These are phyloP conservation scores for Anthostomella pinea DNA, from an alignment of 2,329 filamentous ascomycete species.

Conservation along the genomic window DNA sequence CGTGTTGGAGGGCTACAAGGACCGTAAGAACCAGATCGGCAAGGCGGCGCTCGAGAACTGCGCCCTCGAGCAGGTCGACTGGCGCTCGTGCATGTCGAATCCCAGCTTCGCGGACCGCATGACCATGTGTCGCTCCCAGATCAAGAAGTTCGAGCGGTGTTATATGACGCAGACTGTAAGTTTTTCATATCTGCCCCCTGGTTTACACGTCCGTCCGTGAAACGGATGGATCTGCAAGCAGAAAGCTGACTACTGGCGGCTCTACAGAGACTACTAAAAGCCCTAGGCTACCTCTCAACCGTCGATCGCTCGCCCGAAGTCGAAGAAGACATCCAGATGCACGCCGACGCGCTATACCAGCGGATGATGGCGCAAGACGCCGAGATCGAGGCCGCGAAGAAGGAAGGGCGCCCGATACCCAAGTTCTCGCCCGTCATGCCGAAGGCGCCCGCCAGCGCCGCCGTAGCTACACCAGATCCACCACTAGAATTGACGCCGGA, in stretches of 20 bases:
- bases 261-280: conserved; percentile 76
- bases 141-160: conserved; percentile 77
- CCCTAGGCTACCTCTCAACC: conserved; percentile 78
- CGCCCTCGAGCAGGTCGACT: conserved; percentile 77
- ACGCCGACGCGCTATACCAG: conserved; percentile 87
- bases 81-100: conserved; percentile 76
- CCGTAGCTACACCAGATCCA: not conserved
- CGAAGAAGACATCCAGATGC: conserved; percentile 91
- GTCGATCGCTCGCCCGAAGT: conserved; percentile 62
- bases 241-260: conserved; percentile 2
- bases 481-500: conserved; percentile 39
- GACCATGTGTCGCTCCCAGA: conserved; percentile 79
- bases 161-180: conserved; percentile 81
- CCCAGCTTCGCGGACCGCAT: conserved; percentile 67
- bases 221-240: conserved; percentile 1
- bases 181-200: conserved; percentile 1
- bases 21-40: conserved; percentile 74
- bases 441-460: conserved; percentile 20
- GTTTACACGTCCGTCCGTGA: no score
- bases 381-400: conserved; percentile 66
- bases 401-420: conserved; percentile 56
- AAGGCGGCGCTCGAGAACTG: conserved; percentile 90
- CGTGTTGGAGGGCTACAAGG: conserved; percentile 80
- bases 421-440: conserved; percentile 57
- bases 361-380: conserved; percentile 81